phyloP scores from a whole-genome alignment of 768 basidiomycete genomes.

The Paxillus rubicundulus region DNA sequence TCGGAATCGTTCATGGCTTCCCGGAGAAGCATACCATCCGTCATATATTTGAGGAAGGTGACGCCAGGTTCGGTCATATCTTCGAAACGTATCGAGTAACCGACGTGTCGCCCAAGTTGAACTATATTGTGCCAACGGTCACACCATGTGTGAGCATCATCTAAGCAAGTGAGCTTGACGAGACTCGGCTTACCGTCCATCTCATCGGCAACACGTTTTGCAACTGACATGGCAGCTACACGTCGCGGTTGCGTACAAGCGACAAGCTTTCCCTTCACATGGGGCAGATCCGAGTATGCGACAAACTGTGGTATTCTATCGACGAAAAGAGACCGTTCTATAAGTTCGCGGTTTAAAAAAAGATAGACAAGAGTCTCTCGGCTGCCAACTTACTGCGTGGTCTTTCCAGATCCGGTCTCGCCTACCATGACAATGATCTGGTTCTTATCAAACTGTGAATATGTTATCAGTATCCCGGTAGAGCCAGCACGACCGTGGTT shows the following conservation, averaged over 20 bases:
- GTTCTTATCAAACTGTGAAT: conserved; percentile 34
- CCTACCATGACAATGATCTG: conserved; percentile 91
- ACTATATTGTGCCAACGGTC: conserved; percentile 46
- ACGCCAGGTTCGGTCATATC: conserved; percentile 77
- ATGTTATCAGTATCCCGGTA: not conserved
- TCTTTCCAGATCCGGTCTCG: conserved; percentile 95
- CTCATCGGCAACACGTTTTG: conserved; percentile 97
- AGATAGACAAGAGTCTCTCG: conserved; percentile 21
- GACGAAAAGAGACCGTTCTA: conserved; percentile 30
- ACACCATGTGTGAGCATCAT: conserved; percentile 7
- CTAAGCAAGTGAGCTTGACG: not conserved
- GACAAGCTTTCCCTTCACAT: conserved; percentile 84
- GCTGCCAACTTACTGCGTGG: conserved; percentile 72
- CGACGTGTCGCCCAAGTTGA: conserved; percentile 89
- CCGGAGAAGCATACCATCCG: conserved; percentile 97
- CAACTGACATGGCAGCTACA: conserved; percentile 97
- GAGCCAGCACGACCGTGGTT: not conserved
- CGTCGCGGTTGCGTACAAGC: conserved; percentile 96
- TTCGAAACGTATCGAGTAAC: conserved; percentile 98
- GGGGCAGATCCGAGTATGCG: conserved; percentile 88
- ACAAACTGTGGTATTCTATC: conserved; percentile 94
- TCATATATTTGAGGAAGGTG: conserved; percentile 99
- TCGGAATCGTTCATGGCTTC: conserved; percentile 97
- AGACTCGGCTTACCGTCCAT: conserved; percentile 78
- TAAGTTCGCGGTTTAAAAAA: conserved; percentile 21